Base-by-base conservation (phyloP, 768 basidiomycete species). In the Lactifluus volemus region DNA sequence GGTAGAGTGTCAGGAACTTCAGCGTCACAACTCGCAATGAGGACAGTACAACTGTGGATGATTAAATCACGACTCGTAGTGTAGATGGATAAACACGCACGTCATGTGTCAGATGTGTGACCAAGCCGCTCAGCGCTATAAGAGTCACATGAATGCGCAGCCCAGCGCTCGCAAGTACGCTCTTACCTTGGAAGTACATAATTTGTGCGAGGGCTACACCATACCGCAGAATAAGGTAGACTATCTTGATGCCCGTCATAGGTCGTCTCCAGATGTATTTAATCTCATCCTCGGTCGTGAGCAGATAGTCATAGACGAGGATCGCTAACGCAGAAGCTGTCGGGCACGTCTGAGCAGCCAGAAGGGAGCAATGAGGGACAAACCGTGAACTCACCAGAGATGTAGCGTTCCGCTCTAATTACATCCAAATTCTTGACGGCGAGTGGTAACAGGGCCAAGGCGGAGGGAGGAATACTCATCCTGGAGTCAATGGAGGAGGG, bases 171-270 rank as follows among this genome's bases (percentile, higher is more conserved):
- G 17, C 48, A 15, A 42, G 32, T 17, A 14, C 10, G 14, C 17
- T 63, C 70, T 21, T 54, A 74, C 74, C 68, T 65, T 68, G 68
- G 2, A 72, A 69, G 5, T 70, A 66, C 3, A 68, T 48, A 29
- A 71, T n/a, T 7, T 72, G 63, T 6, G 59, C 65, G 8, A 54
- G 21, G 12, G 74, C 69, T 0, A 78, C 75, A 1, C 69, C 53
- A 64, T 80, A 80, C 7, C 78, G 73, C 51, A 77, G 68, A 9
- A 77, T 47, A 12, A 80, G 62, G 66, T 77, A 79, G 4, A 74
- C 67, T 19, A 73, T 51, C 54, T 79, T 80, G 3, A 74, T 68
- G 25, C 70, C 67, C 0, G 73, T 73, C 54, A 67, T 59, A 39
- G 70, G 72, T 0, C 76, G 74, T 21, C 64, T 68, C 78, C 79